A percentile compares a stretch with the other conserved stretches of the same genome.
phyloP scores from a whole-genome alignment of 192 early-diverging fungal species.

The Backusella australiensis region DNA sequence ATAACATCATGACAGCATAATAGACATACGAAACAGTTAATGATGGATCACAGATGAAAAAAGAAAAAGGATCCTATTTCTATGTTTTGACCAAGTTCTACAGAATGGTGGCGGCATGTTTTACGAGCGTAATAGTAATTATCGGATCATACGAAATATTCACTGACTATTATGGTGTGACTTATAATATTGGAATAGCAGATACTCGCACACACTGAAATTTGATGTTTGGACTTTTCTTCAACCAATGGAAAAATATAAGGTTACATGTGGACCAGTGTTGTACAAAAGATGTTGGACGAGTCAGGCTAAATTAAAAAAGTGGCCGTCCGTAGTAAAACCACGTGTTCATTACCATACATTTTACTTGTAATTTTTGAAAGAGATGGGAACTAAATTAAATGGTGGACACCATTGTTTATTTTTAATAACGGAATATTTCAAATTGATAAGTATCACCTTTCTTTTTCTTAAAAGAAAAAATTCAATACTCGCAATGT shows the following conservation, averaged over 20 bases:
- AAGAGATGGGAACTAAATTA: neutral
- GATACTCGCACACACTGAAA: neutral
- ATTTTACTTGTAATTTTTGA: neutral
- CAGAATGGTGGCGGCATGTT: neutral
- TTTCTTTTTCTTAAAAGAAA: neutral
- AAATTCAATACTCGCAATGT: neutral
- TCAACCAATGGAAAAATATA: neutral
- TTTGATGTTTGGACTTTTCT: neutral
- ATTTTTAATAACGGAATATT: neutral
- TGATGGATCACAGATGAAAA: neutral
- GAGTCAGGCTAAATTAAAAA: slow-evolving; percentile 7
- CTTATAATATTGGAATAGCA: neutral
- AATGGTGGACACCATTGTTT: neutral
- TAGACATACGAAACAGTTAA: neutral
- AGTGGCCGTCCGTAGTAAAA: neutral
- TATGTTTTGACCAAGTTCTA: neutral
- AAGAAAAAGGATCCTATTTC: neutral
- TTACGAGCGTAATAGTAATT: neutral
- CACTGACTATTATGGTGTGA: neutral
- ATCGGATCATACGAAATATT: neutral
- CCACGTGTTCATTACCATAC: neutral
- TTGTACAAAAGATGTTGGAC: neutral
- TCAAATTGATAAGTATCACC: neutral
- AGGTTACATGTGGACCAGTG: neutral
- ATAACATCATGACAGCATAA: neutral